Conservation (phyloP, 2,329 filamentous ascomycete species). For the Trichocomaceae sp. region DNA sequence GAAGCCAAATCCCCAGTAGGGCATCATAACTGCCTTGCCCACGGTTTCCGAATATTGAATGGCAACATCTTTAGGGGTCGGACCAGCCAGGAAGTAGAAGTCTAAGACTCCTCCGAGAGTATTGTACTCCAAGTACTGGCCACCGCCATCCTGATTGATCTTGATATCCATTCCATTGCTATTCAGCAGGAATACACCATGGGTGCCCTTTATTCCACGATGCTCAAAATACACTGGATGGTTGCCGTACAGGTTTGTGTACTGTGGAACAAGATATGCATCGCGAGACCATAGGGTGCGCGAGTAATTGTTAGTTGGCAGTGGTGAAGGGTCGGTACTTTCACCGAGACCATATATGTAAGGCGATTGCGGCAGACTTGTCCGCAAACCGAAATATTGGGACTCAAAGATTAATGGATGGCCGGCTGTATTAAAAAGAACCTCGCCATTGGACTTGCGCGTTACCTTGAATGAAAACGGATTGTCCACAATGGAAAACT, state of each 20-base stretch:
- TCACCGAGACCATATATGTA: constrained; percentile 75
- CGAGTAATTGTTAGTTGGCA: constrained; percentile 63
- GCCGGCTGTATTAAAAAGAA: constrained; percentile 63
- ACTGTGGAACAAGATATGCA: constrained; percentile 54
- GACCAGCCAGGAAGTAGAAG: constrained; percentile 59
- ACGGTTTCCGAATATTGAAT: constrained; percentile 54
- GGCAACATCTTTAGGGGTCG: constrained; percentile 52
- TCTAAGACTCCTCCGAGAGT: constrained; percentile 70
- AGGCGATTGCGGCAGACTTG: constrained; percentile 60
- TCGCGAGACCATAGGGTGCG: constrained; percentile 66
- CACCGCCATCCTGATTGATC: constrained; percentile 55
- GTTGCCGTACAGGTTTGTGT: constrained; percentile 63
- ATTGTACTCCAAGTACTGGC: constrained; percentile 73
- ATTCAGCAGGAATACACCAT: constrained; percentile 63
- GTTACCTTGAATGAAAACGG: constrained; percentile 64
- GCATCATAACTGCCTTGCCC: constrained; percentile 54
- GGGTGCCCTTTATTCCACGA: constrained; percentile 51
- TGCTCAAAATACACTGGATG: constrained; percentile 74
- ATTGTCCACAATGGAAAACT: constrained; percentile 47
- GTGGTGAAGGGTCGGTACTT: constrained; percentile 63
- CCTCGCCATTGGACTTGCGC: constrained; percentile 25
- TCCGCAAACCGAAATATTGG: constrained; percentile 69
- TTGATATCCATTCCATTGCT: constrained; percentile 73
- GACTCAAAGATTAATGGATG: constrained; percentile 65
- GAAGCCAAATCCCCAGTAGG: constrained; percentile 58